These are phyloP conservation scores for Calamus simplicifolius DNA, from an alignment of 176 grass and related monocot genomes.

Conservation along the genomic window DNA sequence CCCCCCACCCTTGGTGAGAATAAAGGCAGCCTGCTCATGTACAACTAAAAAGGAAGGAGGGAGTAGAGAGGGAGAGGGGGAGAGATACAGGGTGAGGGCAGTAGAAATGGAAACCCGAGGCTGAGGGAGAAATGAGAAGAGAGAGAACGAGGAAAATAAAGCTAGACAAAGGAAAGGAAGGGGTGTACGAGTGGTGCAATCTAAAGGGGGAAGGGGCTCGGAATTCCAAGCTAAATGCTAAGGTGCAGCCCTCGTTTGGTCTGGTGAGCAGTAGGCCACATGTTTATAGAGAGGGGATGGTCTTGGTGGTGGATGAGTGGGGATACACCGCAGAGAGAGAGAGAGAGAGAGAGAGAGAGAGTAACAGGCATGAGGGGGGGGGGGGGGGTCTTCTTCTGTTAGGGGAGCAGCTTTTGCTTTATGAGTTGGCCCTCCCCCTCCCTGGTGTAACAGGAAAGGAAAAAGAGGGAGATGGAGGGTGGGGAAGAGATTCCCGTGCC, in stretches of 20 bases:
- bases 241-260: background rate
- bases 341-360: background rate
- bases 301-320: no score
- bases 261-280: background rate
- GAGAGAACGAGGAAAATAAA: background rate
- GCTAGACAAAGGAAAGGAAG: background rate
- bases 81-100: background rate
- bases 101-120: no score
- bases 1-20: background rate
- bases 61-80: background rate
- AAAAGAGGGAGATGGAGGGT: background rate
- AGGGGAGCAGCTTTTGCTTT: conserved; percentile 14
- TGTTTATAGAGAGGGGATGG: no score
- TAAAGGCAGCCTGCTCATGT: conserved; percentile 4
- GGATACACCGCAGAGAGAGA: no score
- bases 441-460: conserved; percentile 4
- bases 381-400: background rate
- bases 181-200: background rate
- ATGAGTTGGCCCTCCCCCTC: conserved; percentile 7
- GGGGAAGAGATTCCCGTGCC: background rate
- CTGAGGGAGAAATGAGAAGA: background rate
- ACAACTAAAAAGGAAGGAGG: background rate
- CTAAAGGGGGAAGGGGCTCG: background rate
- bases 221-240: conserved; percentile 1
- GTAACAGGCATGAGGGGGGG: background rate